These are phyloP conservation scores for Alternaria ethzedia DNA, from an alignment of 2,329 filamentous ascomycete genomes.

Conservation along the genomic window DNA sequence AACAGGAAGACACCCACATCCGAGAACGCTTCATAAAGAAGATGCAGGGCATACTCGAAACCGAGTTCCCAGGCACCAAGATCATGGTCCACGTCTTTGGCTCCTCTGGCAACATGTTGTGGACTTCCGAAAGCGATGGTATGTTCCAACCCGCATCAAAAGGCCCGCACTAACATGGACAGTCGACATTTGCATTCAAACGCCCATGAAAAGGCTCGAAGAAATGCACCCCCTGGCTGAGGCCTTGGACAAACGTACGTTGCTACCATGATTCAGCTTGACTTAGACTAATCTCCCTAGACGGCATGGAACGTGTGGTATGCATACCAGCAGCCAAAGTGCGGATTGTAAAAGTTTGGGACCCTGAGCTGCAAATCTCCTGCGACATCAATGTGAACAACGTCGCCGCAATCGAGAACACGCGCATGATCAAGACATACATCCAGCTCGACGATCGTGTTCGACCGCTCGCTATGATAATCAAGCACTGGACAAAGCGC, in stretches of 20 bases:
- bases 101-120: constrained; percentile 94
- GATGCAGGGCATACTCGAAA: constrained; percentile 84
- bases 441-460: constrained; percentile 92
- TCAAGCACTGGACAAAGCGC: constrained; percentile 96
- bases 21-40: constrained; percentile 81
- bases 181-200: constrained; percentile 99
- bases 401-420: constrained; percentile 91
- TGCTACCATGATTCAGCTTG: neutral
- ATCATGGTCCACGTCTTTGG: constrained; percentile 95
- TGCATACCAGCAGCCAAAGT: constrained; percentile 96
- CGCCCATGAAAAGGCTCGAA: constrained; percentile 84
- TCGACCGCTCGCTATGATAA: constrained; percentile 89
- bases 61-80: constrained; percentile 88
- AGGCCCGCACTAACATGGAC: constrained; percentile 28
- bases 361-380: constrained; percentile 84
- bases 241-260: constrained; percentile 81
- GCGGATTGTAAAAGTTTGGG: constrained; percentile 98
- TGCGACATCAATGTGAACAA: constrained; percentile 99
- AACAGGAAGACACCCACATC: constrained; percentile 76
- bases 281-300: constrained; percentile 58
- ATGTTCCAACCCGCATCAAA: constrained; percentile 39
- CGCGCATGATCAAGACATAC: constrained; percentile 96
- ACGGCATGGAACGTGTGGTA: constrained; percentile 95
- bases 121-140: constrained; percentile 96
- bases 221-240: constrained; percentile 90